Base-by-base conservation (phyloP, 345 rosid species). In the Litchi chinensis region DNA sequence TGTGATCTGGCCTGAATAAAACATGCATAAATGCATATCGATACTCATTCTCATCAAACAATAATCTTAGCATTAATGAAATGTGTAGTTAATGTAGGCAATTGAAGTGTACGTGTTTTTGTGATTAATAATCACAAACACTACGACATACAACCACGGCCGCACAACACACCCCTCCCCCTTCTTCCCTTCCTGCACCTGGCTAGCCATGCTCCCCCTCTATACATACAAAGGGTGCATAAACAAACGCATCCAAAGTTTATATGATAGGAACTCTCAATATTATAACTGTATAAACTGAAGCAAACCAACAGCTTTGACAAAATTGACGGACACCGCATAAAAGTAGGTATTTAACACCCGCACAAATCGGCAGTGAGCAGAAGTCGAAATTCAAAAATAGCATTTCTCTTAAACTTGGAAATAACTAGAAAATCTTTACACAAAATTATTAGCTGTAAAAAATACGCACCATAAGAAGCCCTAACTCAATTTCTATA, bases 1-100 rank as follows among this genome's bases (percentile, higher is more conserved):
- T 89, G 83, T 93, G 98, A 88, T 92, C 95, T 50, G 95, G 92
- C 90, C 97, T 91, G 93, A 73, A 75, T 32, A 62, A 64, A 78
- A 70, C 32, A 78, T 40, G 44, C 75, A 65, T 40, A 43, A 18
- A 65, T 43, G 18, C 39, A 60, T 46, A 37, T 70, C 43, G 69
- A 68, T 48, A 74, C 39, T 22, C 43, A 60, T 57, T 52, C 16
- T 46, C 15, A 26, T 62, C 28, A 4, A 79, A 60, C 48, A 69
- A 74, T 71, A 73, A 39, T 10, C 39, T 18, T 24, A 39, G 15
- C 15, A 57, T 39, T 54, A 60, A 44, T 63, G 50, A 71, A 78
- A 54, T 68, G 24, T 73, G 52, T 24, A 15, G n/a, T 46, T 68
- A 66, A 63, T 26, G 59, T 57, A 68, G 13, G 67, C 73, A 41